Percentiles rank a stretch among this genome's conserved stretches.
phyloP scores from a whole-genome alignment of 192 early-diverging fungal species.

The Coemansia sp. region DNA sequence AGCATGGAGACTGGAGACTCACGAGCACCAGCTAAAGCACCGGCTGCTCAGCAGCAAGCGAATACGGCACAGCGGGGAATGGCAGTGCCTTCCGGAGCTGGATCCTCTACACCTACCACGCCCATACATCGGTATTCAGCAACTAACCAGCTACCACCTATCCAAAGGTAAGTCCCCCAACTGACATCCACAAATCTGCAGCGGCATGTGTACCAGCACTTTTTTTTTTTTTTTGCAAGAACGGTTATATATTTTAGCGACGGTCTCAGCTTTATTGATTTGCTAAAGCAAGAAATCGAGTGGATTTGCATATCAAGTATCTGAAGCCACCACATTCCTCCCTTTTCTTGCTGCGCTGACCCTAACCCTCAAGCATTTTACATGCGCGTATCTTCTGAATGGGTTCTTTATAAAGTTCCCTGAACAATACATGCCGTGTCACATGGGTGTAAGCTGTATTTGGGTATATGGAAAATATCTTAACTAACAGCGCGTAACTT shows the following conservation, averaged over 20 bases:
- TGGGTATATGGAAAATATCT: no score
- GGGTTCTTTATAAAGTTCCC: no score
- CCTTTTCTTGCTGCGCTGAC: conserved; percentile 8
- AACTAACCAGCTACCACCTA: conserved; percentile 44
- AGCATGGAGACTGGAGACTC: conserved; percentile 21
- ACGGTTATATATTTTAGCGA: no score
- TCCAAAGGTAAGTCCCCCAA: conserved; percentile 41
- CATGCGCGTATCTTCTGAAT: conserved; percentile 1
- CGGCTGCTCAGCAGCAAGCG: conserved; percentile 8
- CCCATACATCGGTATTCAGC: conserved; percentile 22
- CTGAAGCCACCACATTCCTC: conserved; percentile 4
- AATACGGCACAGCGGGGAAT: conserved; percentile 25
- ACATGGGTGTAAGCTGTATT: no score
- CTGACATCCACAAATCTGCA: no score
- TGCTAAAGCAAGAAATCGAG: neutral
- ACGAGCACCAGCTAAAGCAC: conserved; percentile 10
- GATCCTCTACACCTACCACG: conserved; percentile 11
- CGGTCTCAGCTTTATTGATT: neutral
- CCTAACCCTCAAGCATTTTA: conserved; percentile 8
- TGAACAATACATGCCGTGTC: no score
- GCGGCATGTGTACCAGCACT: no score
- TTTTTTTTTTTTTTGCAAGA: no score
- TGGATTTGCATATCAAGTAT: conserved; percentile 2
- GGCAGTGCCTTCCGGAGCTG: neutral
- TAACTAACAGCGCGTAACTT: neutral